phyloP scores from a whole-genome alignment of 2,329 filamentous ascomycete species.

The Beauveria bassiana region DNA sequence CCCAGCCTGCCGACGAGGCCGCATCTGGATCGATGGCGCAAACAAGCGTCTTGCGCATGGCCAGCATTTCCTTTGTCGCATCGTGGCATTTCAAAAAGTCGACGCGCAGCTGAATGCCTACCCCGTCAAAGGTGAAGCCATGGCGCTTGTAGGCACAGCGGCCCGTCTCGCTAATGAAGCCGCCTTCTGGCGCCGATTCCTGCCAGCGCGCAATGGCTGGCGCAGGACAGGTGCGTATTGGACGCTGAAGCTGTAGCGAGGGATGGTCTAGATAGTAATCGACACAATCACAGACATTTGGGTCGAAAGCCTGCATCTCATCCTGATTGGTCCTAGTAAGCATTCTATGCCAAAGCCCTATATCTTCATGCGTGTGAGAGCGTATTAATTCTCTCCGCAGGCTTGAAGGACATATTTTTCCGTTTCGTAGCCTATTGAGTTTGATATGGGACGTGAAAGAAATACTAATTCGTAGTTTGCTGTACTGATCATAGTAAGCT shows the following conservation, averaged over 20 bases:
- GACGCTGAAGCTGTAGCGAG: not conserved
- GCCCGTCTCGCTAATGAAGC: not conserved
- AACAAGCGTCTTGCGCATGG: not conserved
- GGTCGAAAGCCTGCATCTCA: not conserved
- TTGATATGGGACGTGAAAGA: not conserved
- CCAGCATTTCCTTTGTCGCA: not conserved
- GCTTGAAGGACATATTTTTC: not conserved
- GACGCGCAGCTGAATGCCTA: not conserved
- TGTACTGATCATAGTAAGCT: not conserved
- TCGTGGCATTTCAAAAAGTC: not conserved
- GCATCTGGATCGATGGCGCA: not conserved
- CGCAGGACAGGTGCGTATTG: not conserved
- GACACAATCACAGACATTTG: not conserved
- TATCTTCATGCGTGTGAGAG: rapidly evolving
- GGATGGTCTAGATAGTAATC: not conserved
- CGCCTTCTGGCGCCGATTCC: not conserved
- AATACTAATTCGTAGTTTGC: not conserved
- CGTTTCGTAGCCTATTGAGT: not conserved
- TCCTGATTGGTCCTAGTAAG: not conserved
- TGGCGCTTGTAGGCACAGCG: not conserved
- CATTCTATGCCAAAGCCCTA: not conserved
- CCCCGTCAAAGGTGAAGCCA: not conserved
- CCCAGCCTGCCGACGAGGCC: not conserved
- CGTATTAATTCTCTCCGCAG: not conserved
- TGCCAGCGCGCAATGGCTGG: not conserved